Evolutionary conservation across 352 stramenopile genomes (phyloP).

Genomic region (Thraustochytrium striatum): DNA sequence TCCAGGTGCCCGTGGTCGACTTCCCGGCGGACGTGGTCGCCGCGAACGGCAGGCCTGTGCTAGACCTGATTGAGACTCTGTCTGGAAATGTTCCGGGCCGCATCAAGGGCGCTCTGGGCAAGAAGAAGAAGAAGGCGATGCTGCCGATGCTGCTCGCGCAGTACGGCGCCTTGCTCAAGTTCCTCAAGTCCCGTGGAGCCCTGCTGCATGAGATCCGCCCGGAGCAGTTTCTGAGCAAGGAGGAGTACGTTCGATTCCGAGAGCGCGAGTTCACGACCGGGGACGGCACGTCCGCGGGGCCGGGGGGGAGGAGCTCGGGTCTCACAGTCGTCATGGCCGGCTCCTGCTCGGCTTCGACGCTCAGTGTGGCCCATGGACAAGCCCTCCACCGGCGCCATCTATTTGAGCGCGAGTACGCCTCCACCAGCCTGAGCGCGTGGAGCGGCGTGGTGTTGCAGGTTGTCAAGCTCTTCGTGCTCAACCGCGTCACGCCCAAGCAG

Average conservation of each 20-base stretch:
- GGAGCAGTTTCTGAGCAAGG: conserved; percentile 68
- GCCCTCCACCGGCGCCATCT: conserved; percentile 22
- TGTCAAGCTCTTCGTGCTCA: conserved; percentile 85
- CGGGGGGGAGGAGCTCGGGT: not conserved
- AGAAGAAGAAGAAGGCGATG: conserved; percentile 58
- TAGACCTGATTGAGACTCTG: conserved; percentile 81
- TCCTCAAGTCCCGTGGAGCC: conserved; percentile 81
- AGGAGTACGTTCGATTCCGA: conserved; percentile 72
- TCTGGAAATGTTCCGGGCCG: conserved; percentile 71
- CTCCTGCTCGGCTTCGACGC: conserved; percentile 4
- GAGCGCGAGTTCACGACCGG: conserved; percentile 58
- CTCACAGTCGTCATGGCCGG: conserved; percentile 21
- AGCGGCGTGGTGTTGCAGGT: conserved; percentile 80
- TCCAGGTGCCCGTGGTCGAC: conserved; percentile 60
- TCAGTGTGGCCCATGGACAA: conserved; percentile 16
- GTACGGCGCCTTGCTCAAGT: conserved; percentile 78
- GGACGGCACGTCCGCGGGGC: conserved; percentile 17
- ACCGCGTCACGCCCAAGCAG: conserved; percentile 74
- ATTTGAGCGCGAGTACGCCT: conserved; percentile 48
- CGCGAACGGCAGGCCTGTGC: conserved; percentile 61
- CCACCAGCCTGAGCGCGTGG: conserved; percentile 65
- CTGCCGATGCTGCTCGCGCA: conserved; percentile 59
- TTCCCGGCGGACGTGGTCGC: conserved; percentile 76
- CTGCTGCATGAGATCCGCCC: conserved; percentile 79
- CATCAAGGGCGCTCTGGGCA: conserved; percentile 47